Base-by-base conservation (phyloP, 2,329 filamentous ascomycete genomes). In the Alternaria arbusti region DNA sequence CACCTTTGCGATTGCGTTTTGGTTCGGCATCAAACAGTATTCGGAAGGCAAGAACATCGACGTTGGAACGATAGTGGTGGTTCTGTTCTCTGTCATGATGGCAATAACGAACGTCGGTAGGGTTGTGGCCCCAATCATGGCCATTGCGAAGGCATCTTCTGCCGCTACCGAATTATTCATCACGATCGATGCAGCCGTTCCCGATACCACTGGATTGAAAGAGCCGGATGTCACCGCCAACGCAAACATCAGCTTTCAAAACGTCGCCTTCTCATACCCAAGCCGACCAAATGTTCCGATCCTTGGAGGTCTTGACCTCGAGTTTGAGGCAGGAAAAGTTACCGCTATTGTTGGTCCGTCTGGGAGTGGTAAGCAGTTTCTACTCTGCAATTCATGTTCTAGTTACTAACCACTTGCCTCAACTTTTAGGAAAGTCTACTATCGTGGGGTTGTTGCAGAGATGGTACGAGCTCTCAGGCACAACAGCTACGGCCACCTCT, bases 341-440 rank as follows among this genome's bases (percentile, higher is more conserved):
- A 92, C 90, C 1, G 91, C 91, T 3, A 89, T 94, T 17, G 91
- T 94, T 20, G 91, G 91, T 0, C 87, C 90, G 0, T 91, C 89
- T 3, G 64, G 64, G 17, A 62, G 60, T 54, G 60, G 60, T 62
- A 44, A 59, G 60, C 44, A 13, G 5, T 25, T 17, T 9, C 6
- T 9, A 6, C 3, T 10, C 20, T 45, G 5, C 17, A 11, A 23
- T 7, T 30, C 6, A 11, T 25, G 17, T n/a, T 11, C 12, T 17
- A 7, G n/a, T 17, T 50, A 26, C 52, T 64, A 15, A 64, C 25
- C 15, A 40, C 13, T 10, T 32, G 28, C n/a, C 22, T 3, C 20
- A 8, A 44, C 45, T 15, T 0, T 89, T 86, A 5, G 91, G 91
- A 0, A 94, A 94, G 76, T 91, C 88, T 54, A 94, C 91, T 0